A percentile compares a stretch with the other conserved stretches of the same genome.
Evolutionary conservation across 2,329 filamentous ascomycete genomes (phyloP).

Genomic region (Aureobasidium lini): DNA sequence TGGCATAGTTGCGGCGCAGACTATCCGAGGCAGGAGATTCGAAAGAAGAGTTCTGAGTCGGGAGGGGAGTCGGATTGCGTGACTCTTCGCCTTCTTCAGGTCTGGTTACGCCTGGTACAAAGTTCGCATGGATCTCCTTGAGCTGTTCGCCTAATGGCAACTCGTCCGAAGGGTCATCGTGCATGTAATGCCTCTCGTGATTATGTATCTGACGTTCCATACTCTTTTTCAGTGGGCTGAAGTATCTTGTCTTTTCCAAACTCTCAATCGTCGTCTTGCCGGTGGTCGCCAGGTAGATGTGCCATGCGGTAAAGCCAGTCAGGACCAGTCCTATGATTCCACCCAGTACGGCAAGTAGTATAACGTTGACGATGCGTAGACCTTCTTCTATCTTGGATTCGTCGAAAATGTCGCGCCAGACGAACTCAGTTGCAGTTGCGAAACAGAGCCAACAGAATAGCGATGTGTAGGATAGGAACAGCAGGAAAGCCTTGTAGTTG

Average conservation of each 20-base stretch:
- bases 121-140: constrained; percentile 74
- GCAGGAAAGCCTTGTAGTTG: constrained; percentile 92
- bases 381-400: constrained; percentile 66
- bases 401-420: constrained; percentile 72
- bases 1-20: constrained; percentile 40
- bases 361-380: constrained; percentile 75
- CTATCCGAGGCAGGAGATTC: constrained; percentile 38
- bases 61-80: constrained; percentile 20
- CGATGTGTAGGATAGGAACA: constrained; percentile 85
- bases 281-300: constrained; percentile 69
- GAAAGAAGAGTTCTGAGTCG: constrained; percentile 23
- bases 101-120: constrained; percentile 68
- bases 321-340: constrained; percentile 90
- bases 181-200: constrained; percentile 14
- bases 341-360: constrained; percentile 76
- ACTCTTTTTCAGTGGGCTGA: constrained; percentile 67
- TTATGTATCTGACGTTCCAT: constrained; percentile 56
- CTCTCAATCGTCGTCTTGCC: constrained; percentile 95
- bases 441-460: constrained; percentile 80
- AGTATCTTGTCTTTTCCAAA: constrained; percentile 89
- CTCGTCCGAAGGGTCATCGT: constrained; percentile 17
- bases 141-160: constrained; percentile 58
- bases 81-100: constrained; percentile 70
- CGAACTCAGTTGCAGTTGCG: constrained; percentile 68
- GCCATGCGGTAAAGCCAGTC: constrained; percentile 84